Base-by-base conservation (phyloP, 805 yeast species). In the Candida alai region DNA sequence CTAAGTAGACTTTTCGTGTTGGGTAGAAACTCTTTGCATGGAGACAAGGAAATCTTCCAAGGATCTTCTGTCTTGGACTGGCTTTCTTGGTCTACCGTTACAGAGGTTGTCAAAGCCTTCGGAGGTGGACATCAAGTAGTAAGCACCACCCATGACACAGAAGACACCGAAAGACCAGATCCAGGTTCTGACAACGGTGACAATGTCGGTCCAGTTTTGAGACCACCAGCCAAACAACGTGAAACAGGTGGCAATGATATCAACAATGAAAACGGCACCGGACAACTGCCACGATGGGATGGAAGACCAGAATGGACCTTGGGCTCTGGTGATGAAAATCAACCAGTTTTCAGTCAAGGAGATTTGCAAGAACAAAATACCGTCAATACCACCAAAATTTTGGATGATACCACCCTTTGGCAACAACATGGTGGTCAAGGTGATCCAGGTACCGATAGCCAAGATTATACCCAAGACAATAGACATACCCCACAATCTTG, bases 241-340 rank as follows among this genome's bases (percentile, higher is more conserved):
- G 80, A 87, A 88, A 78, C 84, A 75, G 45, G 96, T 88, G 50
- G 96, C 95, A 55, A 88, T 69, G 74, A 87, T 68, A 69, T 87
- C 96, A 61, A 87, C 96, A 60, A 69, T 68, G 61, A 85, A 74
- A 54, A 87, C 96, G 56, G 96, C 96, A 73, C 95, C 95, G 54
- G 93, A 52, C 71, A 87, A 79, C 76, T 87, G 95, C 96, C 96
- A 88, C 32, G 96, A 88, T 73, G 96, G 96, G 41, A 74, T 57
- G 30, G 96, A 86, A 41, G 96, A 84, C 96, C 96, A 88, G 93
- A 88, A 88, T 60, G 96, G 96, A 75, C 96, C 96, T 65, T 78
- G 84, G 61, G 96, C 95, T 76, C 96, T 82, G 58, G 96, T 87
- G 62, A 88, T 74, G 84, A 87, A 87, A 75, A 87, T 87, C 69